Evolutionary conservation across 1,284 basidiomycete genomes (phyloP).

Genomic region (Coniferiporia weirii): DNA sequence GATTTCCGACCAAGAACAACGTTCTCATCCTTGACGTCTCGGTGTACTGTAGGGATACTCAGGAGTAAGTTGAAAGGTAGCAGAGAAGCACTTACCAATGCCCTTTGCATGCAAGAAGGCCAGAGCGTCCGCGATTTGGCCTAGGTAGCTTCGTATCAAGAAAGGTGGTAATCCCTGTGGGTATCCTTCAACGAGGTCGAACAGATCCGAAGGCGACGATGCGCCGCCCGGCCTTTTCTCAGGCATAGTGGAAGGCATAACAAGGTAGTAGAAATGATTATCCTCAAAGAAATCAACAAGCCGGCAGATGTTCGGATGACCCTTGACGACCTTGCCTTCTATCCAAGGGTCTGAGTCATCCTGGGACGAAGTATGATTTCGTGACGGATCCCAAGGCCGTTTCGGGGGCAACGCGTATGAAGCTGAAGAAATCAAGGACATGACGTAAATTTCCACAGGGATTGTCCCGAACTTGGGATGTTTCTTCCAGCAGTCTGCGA

Average conservation of each 20-base stretch:
- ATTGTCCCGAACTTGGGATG: constrained; percentile 94
- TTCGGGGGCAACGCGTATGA: constrained; percentile 66
- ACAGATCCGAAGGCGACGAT: constrained; percentile 74
- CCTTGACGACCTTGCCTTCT: constrained; percentile 66
- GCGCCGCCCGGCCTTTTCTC: constrained; percentile 47
- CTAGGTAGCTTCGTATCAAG: constrained; percentile 81
- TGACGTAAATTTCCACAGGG: constrained; percentile 98
- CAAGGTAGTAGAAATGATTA: constrained; percentile 92
- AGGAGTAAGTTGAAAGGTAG: constrained; percentile 1
- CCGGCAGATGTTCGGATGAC: constrained; percentile 90
- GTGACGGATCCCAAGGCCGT: constrained; percentile 77
- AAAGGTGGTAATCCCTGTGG: constrained; percentile 80
- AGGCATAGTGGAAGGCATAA: constrained; percentile 67
- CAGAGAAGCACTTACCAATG: constrained; percentile 51
- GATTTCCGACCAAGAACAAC: constrained; percentile 68
- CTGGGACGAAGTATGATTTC: constrained; percentile 27
- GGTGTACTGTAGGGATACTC: constrained; percentile 63
- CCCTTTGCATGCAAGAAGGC: constrained; percentile 88
- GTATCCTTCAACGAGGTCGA: constrained; percentile 90
- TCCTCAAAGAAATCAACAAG: constrained; percentile 98
- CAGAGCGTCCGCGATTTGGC: constrained; percentile 91
- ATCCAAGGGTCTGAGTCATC: constrained; percentile 46
- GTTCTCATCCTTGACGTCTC: constrained; percentile 99
- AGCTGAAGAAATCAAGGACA: constrained; percentile 82
- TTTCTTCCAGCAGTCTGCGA: constrained; percentile 99